Conservation (phyloP, 306 rosid genomes). For the Abrus pulchellus region DNA sequence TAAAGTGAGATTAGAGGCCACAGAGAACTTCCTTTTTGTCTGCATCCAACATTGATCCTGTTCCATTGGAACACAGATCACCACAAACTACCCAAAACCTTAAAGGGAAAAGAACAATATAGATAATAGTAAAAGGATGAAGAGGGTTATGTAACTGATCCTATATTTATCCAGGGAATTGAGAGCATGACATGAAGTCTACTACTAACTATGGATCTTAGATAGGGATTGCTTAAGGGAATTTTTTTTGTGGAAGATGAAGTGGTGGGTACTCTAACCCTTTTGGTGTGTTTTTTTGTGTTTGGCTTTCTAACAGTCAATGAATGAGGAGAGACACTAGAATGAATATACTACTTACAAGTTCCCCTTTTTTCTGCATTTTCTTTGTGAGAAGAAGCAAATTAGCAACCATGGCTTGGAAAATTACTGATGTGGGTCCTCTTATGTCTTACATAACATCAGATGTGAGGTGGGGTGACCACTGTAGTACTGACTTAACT, state of each 20-base stretch:
- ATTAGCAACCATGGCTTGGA: constrained; percentile 48
- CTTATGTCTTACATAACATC: constrained; percentile 42
- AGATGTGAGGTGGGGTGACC: constrained; percentile 54
- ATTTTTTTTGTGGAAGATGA: constrained; percentile 57
- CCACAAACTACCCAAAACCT: constrained; percentile 25
- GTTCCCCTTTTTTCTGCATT: constrained; percentile 48
- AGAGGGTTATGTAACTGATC: not conserved
- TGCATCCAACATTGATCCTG: constrained; percentile 69
- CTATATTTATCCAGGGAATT: constrained; percentile 37
- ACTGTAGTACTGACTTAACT: constrained; percentile 56
- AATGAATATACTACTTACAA: constrained; percentile 33
- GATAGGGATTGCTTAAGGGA: constrained; percentile 50
- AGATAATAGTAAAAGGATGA: constrained; percentile 7
- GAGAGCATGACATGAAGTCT: constrained; percentile 40
- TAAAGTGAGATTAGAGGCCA: constrained; percentile 46
- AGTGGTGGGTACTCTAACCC: constrained; percentile 71
- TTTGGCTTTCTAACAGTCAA: constrained; percentile 60
- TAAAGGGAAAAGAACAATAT: not conserved
- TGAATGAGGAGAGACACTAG: constrained; percentile 46
- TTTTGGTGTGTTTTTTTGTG: constrained; percentile 44
- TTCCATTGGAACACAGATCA: constrained; percentile 61
- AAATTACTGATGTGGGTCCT: constrained; percentile 61
- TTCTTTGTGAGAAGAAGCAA: constrained; percentile 46
- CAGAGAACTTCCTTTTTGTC: constrained; percentile 66
- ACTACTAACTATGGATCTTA: constrained; percentile 18